Base-by-base conservation (phyloP, 1,139 yeast genomes). In the Kodamaea ohmeri region DNA sequence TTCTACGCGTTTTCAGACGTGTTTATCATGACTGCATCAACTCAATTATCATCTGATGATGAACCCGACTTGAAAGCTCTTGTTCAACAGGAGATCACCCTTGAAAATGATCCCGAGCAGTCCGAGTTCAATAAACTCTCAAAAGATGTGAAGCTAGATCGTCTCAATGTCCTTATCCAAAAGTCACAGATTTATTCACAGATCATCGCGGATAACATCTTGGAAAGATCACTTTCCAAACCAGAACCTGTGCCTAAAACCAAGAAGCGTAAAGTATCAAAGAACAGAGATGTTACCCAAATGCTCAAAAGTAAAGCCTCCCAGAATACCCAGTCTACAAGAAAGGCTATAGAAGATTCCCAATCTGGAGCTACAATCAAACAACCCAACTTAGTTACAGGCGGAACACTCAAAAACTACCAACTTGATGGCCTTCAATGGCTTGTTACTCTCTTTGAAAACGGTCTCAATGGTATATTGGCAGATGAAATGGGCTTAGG, bases 401-500 rank as follows among this genome's bases (percentile, higher is more conserved):
- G 92, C 8, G 86, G 88, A 19, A 55, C 53, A 0, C 66, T 92
- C 67, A 87, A 89, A 53, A 83, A 80, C 22, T 90, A 92, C 55
- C 98, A 92, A 58, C 58, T 88, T 19, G 92, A 85, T 40, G 98
- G 97, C 0, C 73, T 90, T 41, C 90, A 87, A 49, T 92, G 97
- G 97, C 64, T 92, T 36, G 75, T 82, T 9, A 84, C 96, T 0
- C 65, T 92, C 21, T 92, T 84, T 56, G 95, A 90, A 56, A 92
- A 92, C 58, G 98, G 97, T 0, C 67, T 92, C 24, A 92, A 92
- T 60, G 98, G 98, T 3, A 89, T 92, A 25, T 65, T 92, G 21
- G 97, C 97, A 0, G 97, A 92, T 60, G 97, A 90, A 58, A 92
- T 90, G 97, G 97, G 97, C 0, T 66, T 89, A 29, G 97, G 98